These are phyloP conservation scores for Pseudopyrenochaeta lycopersici DNA, from an alignment of 2,329 filamentous ascomycete species.

Conservation along the genomic window DNA sequence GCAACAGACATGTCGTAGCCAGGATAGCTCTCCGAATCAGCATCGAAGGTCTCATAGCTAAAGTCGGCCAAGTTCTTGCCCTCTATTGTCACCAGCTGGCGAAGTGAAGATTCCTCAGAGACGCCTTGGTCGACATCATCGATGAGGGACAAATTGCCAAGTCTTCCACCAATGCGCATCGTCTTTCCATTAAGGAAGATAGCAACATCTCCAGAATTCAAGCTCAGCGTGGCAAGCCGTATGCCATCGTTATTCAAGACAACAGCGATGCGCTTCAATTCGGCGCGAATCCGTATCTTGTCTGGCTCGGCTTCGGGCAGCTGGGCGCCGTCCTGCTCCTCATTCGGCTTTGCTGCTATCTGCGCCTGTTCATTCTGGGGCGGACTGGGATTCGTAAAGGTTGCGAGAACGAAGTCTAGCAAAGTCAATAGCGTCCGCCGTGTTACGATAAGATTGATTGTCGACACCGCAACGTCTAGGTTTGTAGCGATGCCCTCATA, in stretches of 20 bases:
- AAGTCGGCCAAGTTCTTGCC: constrained; percentile 96
- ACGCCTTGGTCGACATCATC: constrained; percentile 96
- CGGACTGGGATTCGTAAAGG: constrained; percentile 76
- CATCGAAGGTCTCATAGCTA: constrained; percentile 94
- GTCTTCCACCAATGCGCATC: constrained; percentile 85
- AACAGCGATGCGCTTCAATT: constrained; percentile 90
- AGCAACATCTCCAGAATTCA: constrained; percentile 91
- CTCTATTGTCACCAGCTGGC: constrained; percentile 91
- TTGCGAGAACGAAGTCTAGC: constrained; percentile 91
- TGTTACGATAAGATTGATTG: constrained; percentile 95
- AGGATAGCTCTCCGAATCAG: constrained; percentile 78
- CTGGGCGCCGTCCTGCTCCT: constrained; percentile 49
- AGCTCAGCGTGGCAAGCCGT: constrained; percentile 86
- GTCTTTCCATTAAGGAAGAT: constrained; percentile 86
- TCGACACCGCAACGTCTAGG: constrained; percentile 88
- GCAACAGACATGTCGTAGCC: constrained; percentile 94
- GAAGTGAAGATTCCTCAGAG: constrained; percentile 78
- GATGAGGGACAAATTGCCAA: constrained; percentile 87
- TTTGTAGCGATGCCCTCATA: constrained; percentile 96
- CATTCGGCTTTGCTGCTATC: constrained; percentile 35
- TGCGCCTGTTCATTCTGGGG: constrained; percentile 50
- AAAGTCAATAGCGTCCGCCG: constrained; percentile 90
- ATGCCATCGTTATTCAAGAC: constrained; percentile 99
- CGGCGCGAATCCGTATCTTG: constrained; percentile 91
- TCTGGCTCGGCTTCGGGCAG: constrained; percentile 61